Evolutionary conservation across 306 rosid species (phyloP), one percentile per base, ranked within the genome.

Genomic region (Castanopsis chinensis): DNA sequence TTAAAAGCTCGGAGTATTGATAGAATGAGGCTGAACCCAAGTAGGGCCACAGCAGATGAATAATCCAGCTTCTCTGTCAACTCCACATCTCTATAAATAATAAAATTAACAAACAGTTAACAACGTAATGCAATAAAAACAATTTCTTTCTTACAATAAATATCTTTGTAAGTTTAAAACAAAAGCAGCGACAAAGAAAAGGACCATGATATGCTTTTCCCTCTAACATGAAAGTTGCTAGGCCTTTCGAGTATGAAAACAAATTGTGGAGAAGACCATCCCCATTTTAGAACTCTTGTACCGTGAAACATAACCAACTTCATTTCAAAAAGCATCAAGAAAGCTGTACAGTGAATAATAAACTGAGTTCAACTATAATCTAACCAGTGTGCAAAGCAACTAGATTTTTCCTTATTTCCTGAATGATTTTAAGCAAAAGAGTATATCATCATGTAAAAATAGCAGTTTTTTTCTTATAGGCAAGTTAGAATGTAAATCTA

Each of bases 1-100:
- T 87, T 82, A 85, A 93, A 89, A 82, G 91, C 87, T 79, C 98
- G 87, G 73, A 91, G 32, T 73, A 89, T 82, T 13, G 96, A 73
- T n/a, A 90, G 76, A 79, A 93, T 84, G 79, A 95, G 98, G 80
- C 92, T 79, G 80, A 84, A 90, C 72, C 98, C 99, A 60, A 91
- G 86, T 55, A 93, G 87, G 81, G 98, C 97, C 75, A 89, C 99
- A 76, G 94, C 92, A 79, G 98, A 95, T 78, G 97, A 93, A 56
- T 57, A 86, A 79, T 95, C 89, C 79, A 93, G 87, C 92, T 90
- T 95, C 92, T 95, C 93, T 53, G 97, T 95, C 83, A 91, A 84
- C 83, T 91, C 98, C 88, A 95, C 97, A 76, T 91, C 92, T 83
- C 98, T 95, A 82, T 91, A 84, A 67, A 72, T 70, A 76, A 81